Percentiles rank a stretch among this genome's conserved stretches.
These are phyloP conservation scores for Tricholoma terreum DNA, from an alignment of 768 basidiomycete species.

Conservation along the genomic window DNA sequence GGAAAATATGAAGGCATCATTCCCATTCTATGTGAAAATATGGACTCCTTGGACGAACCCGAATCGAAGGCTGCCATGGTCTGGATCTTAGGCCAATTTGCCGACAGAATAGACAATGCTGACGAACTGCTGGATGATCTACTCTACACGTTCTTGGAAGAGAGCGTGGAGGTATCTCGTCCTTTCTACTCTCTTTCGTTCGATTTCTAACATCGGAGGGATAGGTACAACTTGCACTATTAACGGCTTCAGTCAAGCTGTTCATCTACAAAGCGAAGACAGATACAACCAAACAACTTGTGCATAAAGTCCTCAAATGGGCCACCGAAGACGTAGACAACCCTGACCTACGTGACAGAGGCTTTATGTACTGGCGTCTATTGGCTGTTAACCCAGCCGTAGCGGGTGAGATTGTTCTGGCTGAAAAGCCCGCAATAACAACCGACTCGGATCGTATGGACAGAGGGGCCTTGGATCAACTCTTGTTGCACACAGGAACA, in stretches of 20 bases:
- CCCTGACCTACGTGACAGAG: conserved; percentile 93
- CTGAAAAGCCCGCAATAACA: conserved; percentile 95
- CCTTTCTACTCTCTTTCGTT: background rate
- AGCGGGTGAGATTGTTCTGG: conserved; percentile 86
- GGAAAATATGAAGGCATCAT: conserved; percentile 97
- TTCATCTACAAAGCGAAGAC: conserved; percentile 88
- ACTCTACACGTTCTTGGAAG: conserved; percentile 84
- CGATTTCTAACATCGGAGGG: background rate
- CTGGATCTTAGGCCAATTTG: conserved; percentile 97
- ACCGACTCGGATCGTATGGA: conserved; percentile 98
- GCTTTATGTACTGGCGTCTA: conserved; percentile 99
- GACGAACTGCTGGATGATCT: conserved; percentile 95
- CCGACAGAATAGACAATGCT: conserved; percentile 91
- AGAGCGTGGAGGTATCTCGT: conserved; percentile 81
- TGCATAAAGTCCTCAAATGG: conserved; percentile 95
- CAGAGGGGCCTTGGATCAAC: conserved; percentile 90
- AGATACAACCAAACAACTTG: conserved; percentile 81
- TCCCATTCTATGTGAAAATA: conserved; percentile 86
- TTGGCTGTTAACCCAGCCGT: conserved; percentile 88
- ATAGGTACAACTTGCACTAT: conserved; percentile 91
- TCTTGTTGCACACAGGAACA: conserved; percentile 90
- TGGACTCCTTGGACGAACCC: conserved; percentile 90
- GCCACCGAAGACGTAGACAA: conserved; percentile 98
- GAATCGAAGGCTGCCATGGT: conserved; percentile 97
- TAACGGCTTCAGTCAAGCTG: conserved; percentile 93